Conservation (phyloP, 129 eudicot genomes). For the Logfia minima region DNA sequence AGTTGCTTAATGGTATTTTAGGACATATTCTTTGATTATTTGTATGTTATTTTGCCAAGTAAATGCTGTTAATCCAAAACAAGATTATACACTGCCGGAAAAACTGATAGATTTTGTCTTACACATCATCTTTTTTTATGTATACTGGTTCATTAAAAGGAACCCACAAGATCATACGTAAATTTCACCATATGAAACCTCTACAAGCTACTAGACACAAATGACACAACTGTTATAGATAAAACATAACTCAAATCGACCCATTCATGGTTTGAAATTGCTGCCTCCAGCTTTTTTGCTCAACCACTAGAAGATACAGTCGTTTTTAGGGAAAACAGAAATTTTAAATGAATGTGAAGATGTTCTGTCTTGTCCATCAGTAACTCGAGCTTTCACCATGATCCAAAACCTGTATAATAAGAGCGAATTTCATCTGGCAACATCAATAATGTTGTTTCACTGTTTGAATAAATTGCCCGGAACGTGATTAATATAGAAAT, state of each 20-base stretch:
- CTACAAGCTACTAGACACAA: constrained; percentile 45
- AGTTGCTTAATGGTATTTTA: background rate
- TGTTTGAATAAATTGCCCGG: background rate
- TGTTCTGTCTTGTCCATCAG: constrained; percentile 81
- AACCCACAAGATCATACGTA: background rate
- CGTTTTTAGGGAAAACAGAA: background rate
- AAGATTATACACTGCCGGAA: background rate
- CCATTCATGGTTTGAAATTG: background rate
- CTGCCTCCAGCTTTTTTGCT: background rate
- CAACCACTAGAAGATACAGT: background rate
- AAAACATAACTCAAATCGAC: background rate
- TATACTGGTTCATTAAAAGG: background rate
- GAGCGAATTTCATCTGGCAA: background rate
- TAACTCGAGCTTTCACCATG: constrained; percentile 81
- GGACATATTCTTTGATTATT: background rate
- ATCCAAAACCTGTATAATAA: constrained; percentile 61
- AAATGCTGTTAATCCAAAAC: background rate
- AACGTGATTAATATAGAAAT: background rate
- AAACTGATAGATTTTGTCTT: background rate
- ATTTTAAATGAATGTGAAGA: constrained; percentile 77
- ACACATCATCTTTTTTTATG: constrained; percentile 7
- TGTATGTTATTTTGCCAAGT: background rate
- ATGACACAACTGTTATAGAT: constrained; percentile 4
- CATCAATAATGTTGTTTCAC: background rate
- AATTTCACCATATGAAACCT: constrained; percentile 45